phyloP scores from a whole-genome alignment of 495 filamentous ascomycete genomes.

The Lasiosphaeriaceae sp. region DNA sequence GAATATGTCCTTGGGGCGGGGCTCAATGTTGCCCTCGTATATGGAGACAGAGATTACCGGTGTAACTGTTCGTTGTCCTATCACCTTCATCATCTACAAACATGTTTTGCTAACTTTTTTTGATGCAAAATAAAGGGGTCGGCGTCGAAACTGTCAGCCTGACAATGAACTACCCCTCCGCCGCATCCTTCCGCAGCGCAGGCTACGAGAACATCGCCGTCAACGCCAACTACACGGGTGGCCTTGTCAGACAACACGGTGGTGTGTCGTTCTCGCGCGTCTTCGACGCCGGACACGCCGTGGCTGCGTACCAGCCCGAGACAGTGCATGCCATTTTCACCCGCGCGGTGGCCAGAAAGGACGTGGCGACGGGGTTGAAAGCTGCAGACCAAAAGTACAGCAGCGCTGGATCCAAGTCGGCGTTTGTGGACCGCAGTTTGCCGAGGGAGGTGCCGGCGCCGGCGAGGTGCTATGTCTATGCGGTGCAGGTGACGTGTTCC shows the following conservation, averaged over 20 bases:
- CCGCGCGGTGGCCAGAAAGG: constrained; percentile 42
- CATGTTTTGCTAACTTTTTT: too few species aligned
- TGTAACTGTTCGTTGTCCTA: constrained; percentile 35
- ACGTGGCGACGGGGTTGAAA: constrained; percentile 50
- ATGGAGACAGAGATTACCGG: constrained; percentile 58
- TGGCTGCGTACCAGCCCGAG: constrained; percentile 59
- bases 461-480: constrained; percentile 8
- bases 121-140: constrained; percentile 27
- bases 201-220: constrained; percentile 50
- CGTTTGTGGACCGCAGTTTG: constrained; percentile 15
- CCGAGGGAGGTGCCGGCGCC: constrained; percentile 13
- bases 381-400: constrained; percentile 1
- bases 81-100: too few species aligned
- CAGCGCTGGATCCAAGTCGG: constrained; percentile 9
- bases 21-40: constrained; percentile 56
- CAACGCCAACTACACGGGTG: constrained; percentile 47
- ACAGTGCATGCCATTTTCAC: constrained; percentile 12
- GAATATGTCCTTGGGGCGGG: constrained; percentile 50
- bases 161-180: constrained; percentile 38
- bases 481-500: constrained; percentile 18
- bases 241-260: constrained; percentile 56
- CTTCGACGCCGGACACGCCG: constrained; percentile 58
- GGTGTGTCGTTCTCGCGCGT: constrained; percentile 58
- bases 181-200: constrained; percentile 35
- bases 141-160: constrained; percentile 58